phyloP scores from a whole-genome alignment of 306 rosid genomes.

The Myrica gale region DNA sequence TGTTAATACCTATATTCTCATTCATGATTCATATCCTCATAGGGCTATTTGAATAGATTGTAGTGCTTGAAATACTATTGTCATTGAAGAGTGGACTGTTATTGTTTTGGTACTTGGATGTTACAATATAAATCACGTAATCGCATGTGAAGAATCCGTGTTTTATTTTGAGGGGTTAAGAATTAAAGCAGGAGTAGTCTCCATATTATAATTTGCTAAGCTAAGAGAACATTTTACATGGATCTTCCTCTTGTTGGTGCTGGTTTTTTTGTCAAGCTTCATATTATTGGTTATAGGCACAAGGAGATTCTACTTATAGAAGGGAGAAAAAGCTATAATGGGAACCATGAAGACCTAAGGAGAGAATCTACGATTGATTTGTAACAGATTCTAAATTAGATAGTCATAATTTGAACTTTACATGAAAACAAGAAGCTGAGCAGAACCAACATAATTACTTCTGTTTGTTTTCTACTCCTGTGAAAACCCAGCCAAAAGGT shows the following conservation, averaged over 20 bases:
- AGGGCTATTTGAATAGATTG: constrained; percentile 4
- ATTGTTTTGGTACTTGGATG: not conserved
- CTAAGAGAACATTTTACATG: not conserved
- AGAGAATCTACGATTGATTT: not conserved
- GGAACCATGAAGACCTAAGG: not conserved
- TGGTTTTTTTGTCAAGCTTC: not conserved
- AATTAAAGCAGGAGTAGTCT: not conserved
- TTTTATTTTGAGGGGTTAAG: not conserved
- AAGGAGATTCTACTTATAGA: not conserved
- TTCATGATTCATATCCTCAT: constrained; percentile 4
- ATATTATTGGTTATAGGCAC: not conserved
- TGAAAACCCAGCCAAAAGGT: not conserved
- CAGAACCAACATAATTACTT: not conserved
- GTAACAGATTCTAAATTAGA: not conserved
- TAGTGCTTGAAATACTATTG: constrained; percentile 7
- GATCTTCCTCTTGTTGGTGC: not conserved
- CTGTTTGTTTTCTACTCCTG: not conserved
- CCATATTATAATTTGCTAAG: not conserved
- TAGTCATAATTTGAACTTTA: not conserved
- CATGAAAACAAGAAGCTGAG: not conserved
- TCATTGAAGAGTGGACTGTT: not conserved
- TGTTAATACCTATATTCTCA: constrained; percentile 23
- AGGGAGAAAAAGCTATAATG: not conserved
- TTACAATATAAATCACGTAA: not conserved
- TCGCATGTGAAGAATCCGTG: not conserved